Base-by-base conservation (phyloP, 768 basidiomycete genomes). In the Suillus hirtellus region DNA sequence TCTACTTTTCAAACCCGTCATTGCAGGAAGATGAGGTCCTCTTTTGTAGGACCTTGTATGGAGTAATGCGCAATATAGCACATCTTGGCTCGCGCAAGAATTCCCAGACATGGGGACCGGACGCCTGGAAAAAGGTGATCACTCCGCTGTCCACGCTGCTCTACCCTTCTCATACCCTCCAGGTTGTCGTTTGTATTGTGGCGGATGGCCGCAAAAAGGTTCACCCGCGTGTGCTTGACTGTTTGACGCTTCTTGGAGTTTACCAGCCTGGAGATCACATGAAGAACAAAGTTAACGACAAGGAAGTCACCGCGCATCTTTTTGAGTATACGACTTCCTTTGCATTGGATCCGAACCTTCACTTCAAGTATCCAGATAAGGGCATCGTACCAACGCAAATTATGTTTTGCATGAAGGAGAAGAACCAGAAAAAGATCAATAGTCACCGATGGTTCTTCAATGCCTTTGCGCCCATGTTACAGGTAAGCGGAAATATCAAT, bases 371-470 rank as follows among this genome's bases (percentile, higher is more conserved):
- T 67, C 92, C 93, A 1, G 95, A 95, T 72, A 95, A 94, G 75
- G 95, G 95, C 3, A 92, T 96, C 47, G 90, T 95, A 14, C 95
- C 95, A 2, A 94, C 90, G n/a, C 96, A 96, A 72, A 95, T 93
- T 56, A 88, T 99, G 38, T 93, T 93, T 72, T 92, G 89, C 72
- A 83, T 92, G 80, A 93, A 94, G 79, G 95, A 96, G 79, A 92
- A 87, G 80, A 98, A 96, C 72, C 90, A 93, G 72, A 95, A 96
- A 81, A 97, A 98, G 79, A 96, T 98, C 72, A 98, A 97, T 73
- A 93, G 90, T 54, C 95, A 97, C 70, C 82, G 96, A 55, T 98
- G 96, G 96, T 96, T 96, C 76, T 97, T 99, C 77, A 98, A 97
- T 72, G 96, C 94, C 0, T 92, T 98, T 72, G 91, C 85, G 0